Conservation (phyloP, 2,329 filamentous ascomycete genomes). For the Daldinia eschscholtzii region DNA sequence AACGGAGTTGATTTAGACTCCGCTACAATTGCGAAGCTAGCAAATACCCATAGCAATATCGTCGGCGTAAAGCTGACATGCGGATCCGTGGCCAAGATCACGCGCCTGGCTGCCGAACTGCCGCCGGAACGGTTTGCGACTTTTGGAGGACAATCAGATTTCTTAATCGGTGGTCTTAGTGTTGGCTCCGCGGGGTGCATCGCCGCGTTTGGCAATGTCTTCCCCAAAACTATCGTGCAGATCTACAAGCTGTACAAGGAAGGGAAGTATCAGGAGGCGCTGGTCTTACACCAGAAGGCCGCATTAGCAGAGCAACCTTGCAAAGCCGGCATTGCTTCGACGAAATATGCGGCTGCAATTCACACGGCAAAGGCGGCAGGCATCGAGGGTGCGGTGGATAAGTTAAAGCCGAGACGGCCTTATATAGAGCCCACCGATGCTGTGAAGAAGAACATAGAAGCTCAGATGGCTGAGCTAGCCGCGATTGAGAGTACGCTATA, state of each 20-base stretch:
- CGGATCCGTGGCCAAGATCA: slow-evolving; percentile 71
- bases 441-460: slow-evolving; percentile 58
- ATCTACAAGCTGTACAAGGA: slow-evolving; percentile 72
- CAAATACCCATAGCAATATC: slow-evolving; percentile 63
- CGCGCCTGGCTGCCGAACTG: slow-evolving; percentile 65
- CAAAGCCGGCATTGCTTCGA: slow-evolving; percentile 74
- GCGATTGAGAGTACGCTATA: slow-evolving; percentile 49
- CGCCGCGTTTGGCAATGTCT: slow-evolving; percentile 73
- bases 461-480: slow-evolving; percentile 56
- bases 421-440: slow-evolving; percentile 64
- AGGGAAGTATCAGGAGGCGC: slow-evolving; percentile 69
- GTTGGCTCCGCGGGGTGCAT: slow-evolving; percentile 72
- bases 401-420: slow-evolving; percentile 71
- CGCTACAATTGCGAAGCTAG: slow-evolving; percentile 68
- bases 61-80: slow-evolving; percentile 77
- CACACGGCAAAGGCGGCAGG: slow-evolving; percentile 70
- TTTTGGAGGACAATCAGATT: slow-evolving; percentile 80
- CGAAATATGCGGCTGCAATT: slow-evolving; percentile 76
- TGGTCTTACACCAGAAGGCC: slow-evolving; percentile 70
- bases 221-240: slow-evolving; percentile 66
- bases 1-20: slow-evolving; percentile 77
- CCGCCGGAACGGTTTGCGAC: slow-evolving; percentile 70
- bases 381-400: slow-evolving; percentile 69
- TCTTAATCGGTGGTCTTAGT: slow-evolving; percentile 71
- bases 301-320: slow-evolving; percentile 74